phyloP scores from a whole-genome alignment of 164 flowering plant species.

The Sedum album region DNA sequence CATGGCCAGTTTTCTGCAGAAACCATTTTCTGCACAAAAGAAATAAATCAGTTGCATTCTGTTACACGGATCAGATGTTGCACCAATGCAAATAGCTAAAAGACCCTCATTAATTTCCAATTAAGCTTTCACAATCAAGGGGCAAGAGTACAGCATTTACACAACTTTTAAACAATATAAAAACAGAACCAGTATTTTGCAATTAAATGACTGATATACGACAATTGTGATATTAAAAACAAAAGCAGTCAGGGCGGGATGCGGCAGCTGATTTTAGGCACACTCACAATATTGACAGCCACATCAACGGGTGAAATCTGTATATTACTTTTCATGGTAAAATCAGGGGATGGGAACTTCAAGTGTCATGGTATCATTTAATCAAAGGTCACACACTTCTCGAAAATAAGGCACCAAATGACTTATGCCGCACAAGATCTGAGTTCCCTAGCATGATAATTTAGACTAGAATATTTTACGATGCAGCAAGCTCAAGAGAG shows the following conservation, averaged over 20 bases:
- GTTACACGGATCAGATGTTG: neutral
- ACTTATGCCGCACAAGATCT: neutral
- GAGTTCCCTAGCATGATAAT: neutral
- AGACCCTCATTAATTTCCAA: neutral
- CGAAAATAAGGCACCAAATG: neutral
- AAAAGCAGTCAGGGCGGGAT: no score
- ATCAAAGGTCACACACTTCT: neutral
- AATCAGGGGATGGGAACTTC: no score
- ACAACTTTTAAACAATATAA: no score
- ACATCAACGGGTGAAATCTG: no score
- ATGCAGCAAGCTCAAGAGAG: neutral
- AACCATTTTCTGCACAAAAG: slow-evolving; percentile 80
- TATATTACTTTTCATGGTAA: no score
- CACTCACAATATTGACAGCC: no score
- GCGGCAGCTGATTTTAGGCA: no score
- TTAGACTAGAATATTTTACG: neutral
- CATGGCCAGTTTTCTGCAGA: slow-evolving; percentile 87
- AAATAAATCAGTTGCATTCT: neutral
- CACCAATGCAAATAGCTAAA: neutral
- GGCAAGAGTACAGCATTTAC: neutral
- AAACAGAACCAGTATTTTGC: no score
- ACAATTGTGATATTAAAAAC: no score
- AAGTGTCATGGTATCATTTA: neutral
- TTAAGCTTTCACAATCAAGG: neutral
- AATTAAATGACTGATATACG: neutral